Evolutionary conservation across 352 stramenopile genomes (phyloP), one percentile per base, ranked within the genome.

Genomic region (Globisporangium lucens): DNA sequence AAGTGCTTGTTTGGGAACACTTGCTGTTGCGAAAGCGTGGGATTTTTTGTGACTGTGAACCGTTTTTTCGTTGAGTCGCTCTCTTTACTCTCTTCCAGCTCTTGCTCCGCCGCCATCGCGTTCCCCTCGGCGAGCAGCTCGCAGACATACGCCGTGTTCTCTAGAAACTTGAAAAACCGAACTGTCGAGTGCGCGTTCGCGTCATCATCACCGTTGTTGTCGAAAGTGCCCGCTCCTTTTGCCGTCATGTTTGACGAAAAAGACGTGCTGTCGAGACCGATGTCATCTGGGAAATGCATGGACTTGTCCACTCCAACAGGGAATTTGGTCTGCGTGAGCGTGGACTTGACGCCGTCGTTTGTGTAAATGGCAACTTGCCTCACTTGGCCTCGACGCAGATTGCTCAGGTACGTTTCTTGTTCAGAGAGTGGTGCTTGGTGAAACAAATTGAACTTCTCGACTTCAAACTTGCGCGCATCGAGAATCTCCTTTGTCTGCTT

Each of bases 261-360:
- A 2, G 68, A 72, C 9, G 73, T 46, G 12, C 68, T 76, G 41
- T 89, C 84, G n/a, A 89, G 65, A 9, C 85, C 85, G 4, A 90
- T 81, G n/a, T 93, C 82, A 41, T 93, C 85, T 0, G 85, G 85
- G 27, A 90, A 93, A 41, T 89, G 79, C 82, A 90, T 93, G 36
- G 71, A 75, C 41, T 85, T 80, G 52, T 89, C 75, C 8, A 75
- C 59, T 0, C 66, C 62, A n/a, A 75, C 61, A 1, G 75, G 68
- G 6, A 69, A 56, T 51, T 90, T 87, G 10, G 82, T 91, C 68
- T 91, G 82, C 15, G 77, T 89, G 15, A 43, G 64, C 3, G 80
- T 68, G 2, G 70, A 68, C 43, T 83, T 80, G 24, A 80, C 81
- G 10, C 82, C 82, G 46, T 91, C 84, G 62, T 79, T 88, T 0